Conservation (phyloP, 192 early-diverging fungal species). For the Backusella tarrabulga region DNA sequence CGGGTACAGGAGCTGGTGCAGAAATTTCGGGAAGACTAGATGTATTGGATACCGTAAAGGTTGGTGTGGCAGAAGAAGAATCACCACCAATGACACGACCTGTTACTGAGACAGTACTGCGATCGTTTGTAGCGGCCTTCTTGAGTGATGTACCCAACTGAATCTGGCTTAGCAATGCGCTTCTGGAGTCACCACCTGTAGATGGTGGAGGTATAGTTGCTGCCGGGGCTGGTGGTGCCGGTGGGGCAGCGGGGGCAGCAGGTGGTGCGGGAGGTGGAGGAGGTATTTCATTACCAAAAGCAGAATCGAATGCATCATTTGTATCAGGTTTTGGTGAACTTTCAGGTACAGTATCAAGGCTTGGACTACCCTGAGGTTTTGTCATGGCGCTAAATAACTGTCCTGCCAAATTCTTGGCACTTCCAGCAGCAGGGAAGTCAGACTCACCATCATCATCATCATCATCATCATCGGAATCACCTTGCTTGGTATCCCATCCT, state of each 20-base stretch:
- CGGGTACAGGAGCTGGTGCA: conserved; percentile 17
- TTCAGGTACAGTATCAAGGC: conserved; percentile 14
- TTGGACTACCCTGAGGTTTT: conserved; percentile 8
- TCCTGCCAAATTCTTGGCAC: conserved; percentile 34
- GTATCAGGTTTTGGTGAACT: conserved; percentile 8
- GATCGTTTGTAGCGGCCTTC: conserved; percentile 66
- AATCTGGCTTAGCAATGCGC: conserved; percentile 71
- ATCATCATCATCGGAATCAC: conserved; percentile 34
- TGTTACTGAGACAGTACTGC: conserved; percentile 42
- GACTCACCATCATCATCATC: conserved; percentile 22
- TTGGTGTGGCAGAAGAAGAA: not conserved
- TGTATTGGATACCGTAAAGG: not conserved
- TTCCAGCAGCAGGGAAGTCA: conserved; percentile 30
- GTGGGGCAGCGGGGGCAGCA: conserved; percentile 2
- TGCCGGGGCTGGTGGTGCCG: conserved; percentile 7
- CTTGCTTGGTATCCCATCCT: conserved; percentile 36
- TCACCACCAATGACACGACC: conserved; percentile 32
- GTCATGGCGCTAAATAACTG: conserved; percentile 30
- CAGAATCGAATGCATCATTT: conserved; percentile 7
- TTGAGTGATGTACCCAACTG: conserved; percentile 61
- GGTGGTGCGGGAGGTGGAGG: conserved; percentile 23
- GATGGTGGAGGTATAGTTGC: conserved; percentile 14
- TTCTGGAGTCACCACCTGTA: conserved; percentile 27
- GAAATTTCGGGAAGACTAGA: not conserved
- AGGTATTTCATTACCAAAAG: conserved; percentile 2